phyloP scores from a whole-genome alignment of 2,329 filamentous ascomycete species.

The Tricladium varicosporioides region DNA sequence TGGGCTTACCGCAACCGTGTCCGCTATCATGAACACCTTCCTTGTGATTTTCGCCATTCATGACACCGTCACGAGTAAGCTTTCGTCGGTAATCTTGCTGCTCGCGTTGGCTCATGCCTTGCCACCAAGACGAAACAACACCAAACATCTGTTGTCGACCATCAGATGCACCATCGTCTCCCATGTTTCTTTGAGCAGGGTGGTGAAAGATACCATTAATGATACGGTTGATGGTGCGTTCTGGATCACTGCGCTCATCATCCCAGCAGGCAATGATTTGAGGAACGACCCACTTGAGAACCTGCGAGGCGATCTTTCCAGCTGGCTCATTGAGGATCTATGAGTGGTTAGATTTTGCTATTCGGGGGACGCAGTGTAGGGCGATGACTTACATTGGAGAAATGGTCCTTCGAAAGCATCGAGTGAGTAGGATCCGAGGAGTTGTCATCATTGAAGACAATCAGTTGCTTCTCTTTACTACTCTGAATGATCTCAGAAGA shows the following conservation, averaged over 20 bases:
- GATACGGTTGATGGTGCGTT: constrained; percentile 71
- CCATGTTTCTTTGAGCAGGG: constrained; percentile 71
- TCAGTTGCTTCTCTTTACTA: constrained; percentile 77
- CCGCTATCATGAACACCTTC: constrained; percentile 80
- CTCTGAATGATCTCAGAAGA: constrained; percentile 85
- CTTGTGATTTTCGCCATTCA: constrained; percentile 79
- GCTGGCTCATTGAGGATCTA: constrained; percentile 80
- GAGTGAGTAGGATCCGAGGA: constrained; percentile 86
- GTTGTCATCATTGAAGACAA: constrained; percentile 79
- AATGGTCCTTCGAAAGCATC: constrained; percentile 95
- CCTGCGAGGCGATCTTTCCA: constrained; percentile 74
- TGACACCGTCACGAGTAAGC: constrained; percentile 75
- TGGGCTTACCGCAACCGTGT: constrained; percentile 73
- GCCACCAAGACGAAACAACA: constrained; percentile 84
- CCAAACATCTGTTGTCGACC: constrained; percentile 75
- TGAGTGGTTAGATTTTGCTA: constrained; percentile 30
- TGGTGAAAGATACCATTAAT: constrained; percentile 84
- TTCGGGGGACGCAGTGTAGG: too few relatives aligned
- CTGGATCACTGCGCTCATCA: constrained; percentile 66
- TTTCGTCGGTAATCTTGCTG: constrained; percentile 69
- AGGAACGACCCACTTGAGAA: constrained; percentile 82
- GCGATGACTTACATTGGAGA: constrained; percentile 43
- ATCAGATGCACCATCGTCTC: constrained; percentile 67
- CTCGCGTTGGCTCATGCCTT: constrained; percentile 57
- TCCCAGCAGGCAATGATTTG: constrained; percentile 89